Conservation (phyloP, 2,329 filamentous ascomycete genomes). For the Whalleya microplaca region DNA sequence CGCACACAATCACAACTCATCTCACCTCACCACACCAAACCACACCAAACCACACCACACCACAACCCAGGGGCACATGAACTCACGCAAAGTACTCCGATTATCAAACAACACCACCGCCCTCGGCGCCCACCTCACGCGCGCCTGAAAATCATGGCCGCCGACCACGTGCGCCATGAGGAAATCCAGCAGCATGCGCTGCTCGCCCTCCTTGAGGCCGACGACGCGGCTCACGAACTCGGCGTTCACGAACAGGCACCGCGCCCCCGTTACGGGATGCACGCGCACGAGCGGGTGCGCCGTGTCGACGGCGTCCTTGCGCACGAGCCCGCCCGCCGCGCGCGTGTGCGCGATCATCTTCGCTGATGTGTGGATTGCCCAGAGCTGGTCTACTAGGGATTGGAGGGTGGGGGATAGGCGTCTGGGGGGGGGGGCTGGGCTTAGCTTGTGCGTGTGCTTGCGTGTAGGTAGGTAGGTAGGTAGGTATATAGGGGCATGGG, state of each 20-base stretch:
- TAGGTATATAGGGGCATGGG: background rate
- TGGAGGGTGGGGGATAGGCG: background rate
- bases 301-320: constrained; percentile 1
- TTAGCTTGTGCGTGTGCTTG: too few species aligned
- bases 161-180: constrained; percentile 51
- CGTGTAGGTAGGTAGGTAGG: background rate
- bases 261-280: constrained; percentile 52
- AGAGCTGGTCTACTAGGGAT: background rate
- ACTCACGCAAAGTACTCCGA: constrained; percentile 28
- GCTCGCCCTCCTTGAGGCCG: constrained; percentile 51
- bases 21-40: too few species aligned
- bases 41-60: too few species aligned
- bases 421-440: background rate
- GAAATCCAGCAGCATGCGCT: constrained; percentile 49
- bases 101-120: constrained; percentile 57
- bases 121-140: constrained; percentile 51
- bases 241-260: constrained; percentile 51
- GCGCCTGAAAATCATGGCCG: constrained; percentile 29
- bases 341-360: constrained; percentile 8
- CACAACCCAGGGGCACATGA: background rate
- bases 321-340: constrained; percentile 3
- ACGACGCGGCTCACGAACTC: constrained; percentile 52
- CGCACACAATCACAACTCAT: too few species aligned
- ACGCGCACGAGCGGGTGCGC: constrained; percentile 33
- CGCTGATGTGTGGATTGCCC: constrained; percentile 1